These are phyloP conservation scores for Fusarium sp. DNA, from an alignment of 2,329 filamentous ascomycete genomes.

Conservation along the genomic window DNA sequence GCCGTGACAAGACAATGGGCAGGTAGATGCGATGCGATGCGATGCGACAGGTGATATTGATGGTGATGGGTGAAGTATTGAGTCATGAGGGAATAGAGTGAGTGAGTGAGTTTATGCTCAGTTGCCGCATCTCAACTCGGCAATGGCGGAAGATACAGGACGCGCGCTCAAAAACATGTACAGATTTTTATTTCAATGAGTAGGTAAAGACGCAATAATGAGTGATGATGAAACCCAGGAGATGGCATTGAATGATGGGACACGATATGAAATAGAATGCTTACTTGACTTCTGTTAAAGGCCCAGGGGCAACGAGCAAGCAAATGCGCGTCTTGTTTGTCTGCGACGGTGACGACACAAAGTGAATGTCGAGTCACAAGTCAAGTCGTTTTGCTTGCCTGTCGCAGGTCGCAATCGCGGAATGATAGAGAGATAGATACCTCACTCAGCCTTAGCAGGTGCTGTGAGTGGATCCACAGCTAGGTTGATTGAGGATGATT, in stretches of 20 bases:
- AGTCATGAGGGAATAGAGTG: background rate
- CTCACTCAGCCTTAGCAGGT: conserved; percentile 15
- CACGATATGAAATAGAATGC: conserved; percentile 11
- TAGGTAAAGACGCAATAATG: background rate
- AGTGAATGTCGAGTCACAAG: conserved; percentile 6
- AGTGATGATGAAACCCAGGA: background rate
- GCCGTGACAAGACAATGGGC: background rate
- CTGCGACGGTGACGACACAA: conserved; percentile 34
- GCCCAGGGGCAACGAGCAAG: conserved; percentile 18
- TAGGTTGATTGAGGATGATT: conserved; percentile 21
- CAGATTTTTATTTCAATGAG: background rate
- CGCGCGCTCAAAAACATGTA: conserved; percentile 21
- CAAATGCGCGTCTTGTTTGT: conserved; percentile 30
- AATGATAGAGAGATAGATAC: background rate
- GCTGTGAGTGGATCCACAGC: conserved; percentile 41
- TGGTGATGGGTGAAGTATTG: background rate
- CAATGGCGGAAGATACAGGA: conserved; percentile 27
- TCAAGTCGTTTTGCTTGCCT: background rate
- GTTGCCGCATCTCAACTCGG: conserved; percentile 22
- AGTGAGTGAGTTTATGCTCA: conserved; percentile 8
- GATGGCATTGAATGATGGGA: background rate
- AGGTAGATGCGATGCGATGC: background rate
- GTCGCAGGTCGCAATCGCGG: conserved; percentile 18
- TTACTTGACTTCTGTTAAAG: conserved; percentile 18
- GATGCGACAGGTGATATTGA: background rate